A percentile compares a stretch with the other conserved stretches of the same genome.
phyloP scores from a whole-genome alignment of 2,329 filamentous ascomycete genomes.

The Curvularia lunata region DNA sequence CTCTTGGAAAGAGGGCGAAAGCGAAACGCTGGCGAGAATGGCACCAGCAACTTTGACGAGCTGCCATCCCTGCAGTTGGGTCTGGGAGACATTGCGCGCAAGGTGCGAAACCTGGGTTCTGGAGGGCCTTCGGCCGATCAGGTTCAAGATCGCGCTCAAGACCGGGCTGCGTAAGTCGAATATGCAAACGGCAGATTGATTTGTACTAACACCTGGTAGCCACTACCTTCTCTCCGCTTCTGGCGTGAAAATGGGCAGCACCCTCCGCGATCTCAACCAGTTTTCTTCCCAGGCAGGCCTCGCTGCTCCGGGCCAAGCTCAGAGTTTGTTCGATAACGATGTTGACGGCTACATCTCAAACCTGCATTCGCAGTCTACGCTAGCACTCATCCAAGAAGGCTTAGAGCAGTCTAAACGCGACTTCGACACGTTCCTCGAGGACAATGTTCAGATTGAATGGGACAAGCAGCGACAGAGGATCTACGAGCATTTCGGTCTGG shows the following conservation, averaged over 20 bases:
- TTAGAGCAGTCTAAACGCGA: constrained; percentile 86
- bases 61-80: constrained; percentile 90
- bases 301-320: constrained; percentile 53
- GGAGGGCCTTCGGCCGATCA: constrained; percentile 67
- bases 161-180: constrained; percentile 59
- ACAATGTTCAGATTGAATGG: constrained; percentile 95
- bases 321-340: constrained; percentile 59
- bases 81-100: constrained; percentile 80
- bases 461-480: constrained; percentile 90
- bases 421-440: constrained; percentile 92
- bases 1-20: constrained; percentile 69
- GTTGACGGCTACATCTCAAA: constrained; percentile 79
- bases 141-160: constrained; percentile 50
- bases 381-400: constrained; percentile 91
- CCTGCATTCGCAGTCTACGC: constrained; percentile 86
- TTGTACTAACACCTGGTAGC: constrained; percentile 53
- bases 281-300: constrained; percentile 73
- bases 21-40: constrained; percentile 71
- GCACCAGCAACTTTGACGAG: constrained; percentile 68
- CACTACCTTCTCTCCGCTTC: constrained; percentile 94
- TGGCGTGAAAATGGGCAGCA: constrained; percentile 84
- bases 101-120: constrained; percentile 78
- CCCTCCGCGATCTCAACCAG: constrained; percentile 83
- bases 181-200: background rate
- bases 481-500: constrained; percentile 94